These are phyloP conservation scores for Fusarium tricinctum DNA, from an alignment of 2,329 filamentous ascomycete species.

Conservation along the genomic window DNA sequence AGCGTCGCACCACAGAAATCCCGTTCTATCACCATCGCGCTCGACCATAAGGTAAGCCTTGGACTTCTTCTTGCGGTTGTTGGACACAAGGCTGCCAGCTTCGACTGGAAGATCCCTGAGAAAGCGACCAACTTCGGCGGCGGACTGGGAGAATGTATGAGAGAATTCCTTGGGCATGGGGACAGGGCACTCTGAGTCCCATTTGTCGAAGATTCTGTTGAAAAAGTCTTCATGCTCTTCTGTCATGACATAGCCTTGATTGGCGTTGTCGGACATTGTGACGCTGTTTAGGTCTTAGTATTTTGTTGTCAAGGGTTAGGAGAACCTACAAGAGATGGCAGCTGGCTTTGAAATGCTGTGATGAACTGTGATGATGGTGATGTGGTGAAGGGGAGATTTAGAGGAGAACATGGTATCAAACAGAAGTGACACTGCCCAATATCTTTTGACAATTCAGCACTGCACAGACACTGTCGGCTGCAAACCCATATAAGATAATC, in stretches of 20 bases:
- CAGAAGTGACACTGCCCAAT: no score
- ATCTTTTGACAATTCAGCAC: no score
- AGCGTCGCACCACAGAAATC: constrained; percentile 10
- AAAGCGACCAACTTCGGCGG: neutral
- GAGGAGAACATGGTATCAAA: no score
- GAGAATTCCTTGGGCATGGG: rapidly evolving
- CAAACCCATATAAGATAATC: no score
- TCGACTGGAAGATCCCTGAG: neutral
- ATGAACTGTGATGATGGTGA: no score
- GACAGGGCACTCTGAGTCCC: neutral
- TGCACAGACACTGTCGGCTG: no score
- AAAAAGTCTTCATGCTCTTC: neutral
- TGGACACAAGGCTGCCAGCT: neutral
- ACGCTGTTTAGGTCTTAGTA: neutral
- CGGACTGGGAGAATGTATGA: neutral
- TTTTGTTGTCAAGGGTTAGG: no score
- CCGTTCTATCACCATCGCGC: neutral
- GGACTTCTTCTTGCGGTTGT: constrained; percentile 3
- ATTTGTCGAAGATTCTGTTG: neutral
- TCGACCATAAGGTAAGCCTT: constrained; percentile 2
- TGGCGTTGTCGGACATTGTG: neutral
- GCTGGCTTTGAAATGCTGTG: no score
- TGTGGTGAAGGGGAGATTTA: no score
- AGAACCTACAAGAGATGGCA: no score
- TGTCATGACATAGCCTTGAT: no score